Evolutionary conservation across 2,329 filamentous ascomycete genomes (phyloP), one percentile per base, ranked within the genome.

Genomic region (Aspergillus tubingensis): DNA sequence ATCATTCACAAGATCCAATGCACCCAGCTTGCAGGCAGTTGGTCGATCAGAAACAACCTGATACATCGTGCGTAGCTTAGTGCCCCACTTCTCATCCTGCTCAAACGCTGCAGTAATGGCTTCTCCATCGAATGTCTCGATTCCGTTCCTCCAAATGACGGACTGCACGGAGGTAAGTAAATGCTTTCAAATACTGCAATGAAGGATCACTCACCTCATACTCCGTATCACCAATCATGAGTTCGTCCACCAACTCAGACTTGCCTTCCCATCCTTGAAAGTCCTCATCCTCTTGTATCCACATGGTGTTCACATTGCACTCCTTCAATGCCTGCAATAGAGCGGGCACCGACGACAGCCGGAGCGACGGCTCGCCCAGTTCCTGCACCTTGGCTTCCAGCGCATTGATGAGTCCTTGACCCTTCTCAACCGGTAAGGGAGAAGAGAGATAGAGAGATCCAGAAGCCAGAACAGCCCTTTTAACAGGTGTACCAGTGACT

Each of bases 201-300:
- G 3, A 17, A 13, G 13, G 5, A 17, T 19, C 36, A 60, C 66
- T 6, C 57, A 78, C 77, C 70, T 80, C 80, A 58, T 77, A 77
- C 61, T 80, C 77, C 17, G 74, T 72, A 60, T 81, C 79, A 7
- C 79, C 78, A 49, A 81, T 74, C 62, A 81, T 69, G 5, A 81
- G 27, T 17, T 76, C 72, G 6, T 76, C 67, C 1, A 72, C 73
- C 11, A 68, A 64, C 41, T 77, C 77, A 0, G 66, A 66, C 25
- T 60, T 70, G 3, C 61, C 65, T 48, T 78, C 68, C 80, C 80
- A 82, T 8, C 70, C 65, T 1, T 71, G 59, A 11, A 82, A 63
- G 3, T 68, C 67, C 1, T 70, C 60, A 6, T 80, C 76, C 58
- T 73, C 70, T 47, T 80, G 77, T 7, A 81, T 72, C 67, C 77